These are phyloP conservation scores for Alternaria triticimaculans DNA, from an alignment of 2,329 filamentous ascomycete species.

Conservation along the genomic window DNA sequence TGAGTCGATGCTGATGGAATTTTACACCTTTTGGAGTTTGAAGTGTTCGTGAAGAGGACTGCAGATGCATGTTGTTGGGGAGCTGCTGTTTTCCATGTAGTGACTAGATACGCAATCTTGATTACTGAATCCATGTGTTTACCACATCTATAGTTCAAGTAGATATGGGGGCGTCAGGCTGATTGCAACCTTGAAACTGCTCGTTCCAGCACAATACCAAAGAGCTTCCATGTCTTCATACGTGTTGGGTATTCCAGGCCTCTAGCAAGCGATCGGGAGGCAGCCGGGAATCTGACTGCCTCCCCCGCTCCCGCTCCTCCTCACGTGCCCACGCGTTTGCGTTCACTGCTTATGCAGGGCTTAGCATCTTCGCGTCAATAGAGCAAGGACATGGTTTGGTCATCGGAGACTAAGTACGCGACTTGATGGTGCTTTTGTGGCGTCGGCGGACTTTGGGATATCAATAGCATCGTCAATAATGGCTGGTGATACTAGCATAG, in stretches of 20 bases:
- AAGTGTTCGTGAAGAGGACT: background rate
- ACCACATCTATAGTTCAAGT: background rate
- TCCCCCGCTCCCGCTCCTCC: background rate
- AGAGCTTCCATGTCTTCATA: background rate
- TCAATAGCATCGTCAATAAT: background rate
- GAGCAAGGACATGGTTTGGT: slow-evolving; percentile 1
- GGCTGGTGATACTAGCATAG: background rate
- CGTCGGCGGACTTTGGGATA: background rate
- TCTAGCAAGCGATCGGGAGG: too few relatives aligned
- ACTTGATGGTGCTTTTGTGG: background rate
- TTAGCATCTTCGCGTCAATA: background rate
- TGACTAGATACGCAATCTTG: background rate
- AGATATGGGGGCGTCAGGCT: background rate
- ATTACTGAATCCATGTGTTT: background rate
- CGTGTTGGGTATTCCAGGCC: background rate
- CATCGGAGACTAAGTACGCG: background rate
- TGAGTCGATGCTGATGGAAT: background rate
- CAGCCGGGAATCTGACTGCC: background rate
- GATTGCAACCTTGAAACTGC: background rate
- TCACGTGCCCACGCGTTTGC: slow-evolving; percentile 16
- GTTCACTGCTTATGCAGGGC: background rate
- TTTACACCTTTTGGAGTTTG: background rate
- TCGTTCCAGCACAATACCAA: background rate
- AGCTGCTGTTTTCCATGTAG: background rate
- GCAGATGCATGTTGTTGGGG: background rate